phyloP scores from a whole-genome alignment of 768 basidiomycete genomes.

The Naganishia antarctica region DNA sequence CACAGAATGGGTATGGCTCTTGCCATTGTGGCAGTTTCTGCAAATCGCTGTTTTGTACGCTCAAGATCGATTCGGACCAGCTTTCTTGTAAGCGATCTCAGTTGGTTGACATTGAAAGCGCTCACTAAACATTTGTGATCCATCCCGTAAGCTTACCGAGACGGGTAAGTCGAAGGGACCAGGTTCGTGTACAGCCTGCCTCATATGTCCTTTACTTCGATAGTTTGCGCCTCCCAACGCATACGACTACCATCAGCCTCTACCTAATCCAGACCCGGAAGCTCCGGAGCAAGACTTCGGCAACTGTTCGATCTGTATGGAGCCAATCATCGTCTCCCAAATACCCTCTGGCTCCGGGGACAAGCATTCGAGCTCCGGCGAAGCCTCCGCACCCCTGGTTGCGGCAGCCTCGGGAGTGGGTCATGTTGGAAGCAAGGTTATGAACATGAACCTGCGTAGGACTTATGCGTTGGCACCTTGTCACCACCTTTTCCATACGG shows the following conservation, averaged over 20 bases:
- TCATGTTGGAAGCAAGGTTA: constrained; percentile 17
- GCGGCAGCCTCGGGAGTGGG: constrained; percentile 30
- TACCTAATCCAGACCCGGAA: constrained; percentile 69
- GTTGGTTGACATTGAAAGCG: too few relatives aligned
- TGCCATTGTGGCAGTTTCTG: constrained; percentile 60
- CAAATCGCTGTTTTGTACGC: constrained; percentile 63
- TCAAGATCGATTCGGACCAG: constrained; percentile 71
- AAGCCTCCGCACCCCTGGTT: constrained; percentile 45
- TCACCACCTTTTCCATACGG: constrained; percentile 83
- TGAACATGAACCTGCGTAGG: constrained; percentile 54
- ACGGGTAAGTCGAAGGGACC: constrained; percentile 52
- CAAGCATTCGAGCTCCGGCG: constrained; percentile 37
- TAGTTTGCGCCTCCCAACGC: constrained; percentile 61
- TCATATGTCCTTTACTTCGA: background rate
- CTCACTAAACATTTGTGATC: too few relatives aligned
- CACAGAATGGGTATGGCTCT: constrained; percentile 64
- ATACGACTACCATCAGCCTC: constrained; percentile 79
- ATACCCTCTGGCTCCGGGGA: constrained; percentile 42
- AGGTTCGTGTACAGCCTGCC: background rate
- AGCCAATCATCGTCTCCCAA: constrained; percentile 61
- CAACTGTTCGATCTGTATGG: constrained; percentile 92
- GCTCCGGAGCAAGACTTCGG: constrained; percentile 70
- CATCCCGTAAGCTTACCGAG: constrained; percentile 63
- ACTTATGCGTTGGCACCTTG: constrained; percentile 82
- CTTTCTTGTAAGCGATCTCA: constrained; percentile 62